Base-by-base conservation (phyloP, 495 filamentous ascomycete species). In the Talaromyces trachyspermus region DNA sequence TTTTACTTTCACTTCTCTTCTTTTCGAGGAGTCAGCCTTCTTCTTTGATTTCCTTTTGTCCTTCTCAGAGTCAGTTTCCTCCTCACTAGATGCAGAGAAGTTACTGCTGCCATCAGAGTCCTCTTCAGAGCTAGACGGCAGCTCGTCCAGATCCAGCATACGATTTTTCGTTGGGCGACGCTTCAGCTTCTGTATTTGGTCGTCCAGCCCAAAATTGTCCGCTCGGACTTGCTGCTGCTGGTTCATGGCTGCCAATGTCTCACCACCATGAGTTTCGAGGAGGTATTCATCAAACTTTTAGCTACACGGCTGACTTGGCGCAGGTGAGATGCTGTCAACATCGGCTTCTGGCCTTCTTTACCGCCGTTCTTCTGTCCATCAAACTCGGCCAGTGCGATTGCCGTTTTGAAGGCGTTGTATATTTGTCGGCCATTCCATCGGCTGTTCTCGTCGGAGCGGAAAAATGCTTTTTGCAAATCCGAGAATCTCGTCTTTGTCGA, bases 371-470 rank as follows among this genome's bases (percentile, higher is more conserved):
- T 26, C 17, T 42, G 39, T n/a, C 52, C 59, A 4, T 61, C 53
- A 45, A 46, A 60, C 43, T 66, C 63, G 4, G 68, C 65, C 1
- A 72, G 59, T 0, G 67, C 63, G 9, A 65, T 22, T 12, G 65
- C 71, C 0, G 58, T 72, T 43, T 70, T 61, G 45, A 67, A 70
- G 1, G 66, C 63, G 43, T 75, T 75, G 9, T 62, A 54, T 27
- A 74, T 72, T 52, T 75, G 66, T 2, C 70, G 56, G 2, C 71
- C 71, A 46, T 75, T 75, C 68, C 68, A 74, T 20, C 41, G 45
- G 9, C 39, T 50, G 8, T 41, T 20, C 18, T 35, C 4, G 7
- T 39, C 14, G 10, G 8, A 20, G 4, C 11, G 6, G 24, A 24
- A 49, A 25, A 44, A 43, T 32, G 29, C 35, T 12, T 8, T 35